Base-by-base conservation (phyloP, 1,139 yeast genomes). In the Candida tetrigidarum region DNA sequence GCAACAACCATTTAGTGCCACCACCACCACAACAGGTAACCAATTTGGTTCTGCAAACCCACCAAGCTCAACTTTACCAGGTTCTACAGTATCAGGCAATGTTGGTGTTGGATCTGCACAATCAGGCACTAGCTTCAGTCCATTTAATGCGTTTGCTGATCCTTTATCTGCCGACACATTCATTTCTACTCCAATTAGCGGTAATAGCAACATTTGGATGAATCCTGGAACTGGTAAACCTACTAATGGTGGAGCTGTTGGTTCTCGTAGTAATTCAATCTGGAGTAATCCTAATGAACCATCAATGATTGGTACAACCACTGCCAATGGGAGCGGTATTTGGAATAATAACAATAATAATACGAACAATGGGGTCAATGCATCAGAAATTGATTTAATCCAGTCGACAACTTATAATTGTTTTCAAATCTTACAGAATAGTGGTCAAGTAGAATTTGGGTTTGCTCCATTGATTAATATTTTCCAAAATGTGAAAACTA, bases 401-500 rank as follows among this genome's bases (percentile, higher is more conserved):
- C 53, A 48, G 38, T 43, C 53, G 8, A 20, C 75, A 1, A 66
- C 73, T 2, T 58, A 51, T 45, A 66, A 64, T 46, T 73, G 76
- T 15, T 72, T 66, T 50, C 71, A 66, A 47, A 50, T 62, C 15
- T 52, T 72, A 37, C 63, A 62, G 39, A 58, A 46, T 33, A 50
- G 67, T 4, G 64, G 67, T 48, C 74, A 69, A 50, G 59, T 70
- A 12, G 73, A 67, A 47, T 71, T 64, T 53, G 78, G 76, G 0
- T 59, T 65, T 28, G 76, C 73, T 0, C 71, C 74, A 9, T 58
- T 67, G 37, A 49, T 55, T 41, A 61, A 59, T 39, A 56, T 74
- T 36, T 74, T 58, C 53, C 74, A 68, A 51, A 54, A 63, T 18
- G 64, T 73, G 10, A 62, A 64, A 47, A 49, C 50, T 6, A 42